Conservation (phyloP, 2,329 filamentous ascomycete species). For the Colletotrichum lupini region DNA sequence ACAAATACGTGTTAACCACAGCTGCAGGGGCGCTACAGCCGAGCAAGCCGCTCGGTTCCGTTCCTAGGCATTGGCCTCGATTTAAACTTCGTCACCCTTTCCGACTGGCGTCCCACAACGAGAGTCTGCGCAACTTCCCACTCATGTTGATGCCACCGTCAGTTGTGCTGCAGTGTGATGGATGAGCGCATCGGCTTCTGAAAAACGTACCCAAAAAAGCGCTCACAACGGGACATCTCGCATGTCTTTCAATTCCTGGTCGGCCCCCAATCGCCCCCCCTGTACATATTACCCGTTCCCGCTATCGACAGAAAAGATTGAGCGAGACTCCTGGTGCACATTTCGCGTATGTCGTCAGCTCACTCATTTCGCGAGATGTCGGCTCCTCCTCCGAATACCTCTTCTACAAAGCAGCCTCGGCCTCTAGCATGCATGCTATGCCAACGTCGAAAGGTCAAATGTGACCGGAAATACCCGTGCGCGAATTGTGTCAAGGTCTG, state of each 20-base stretch:
- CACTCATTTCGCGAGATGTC: conserved; percentile 3
- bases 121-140: no score
- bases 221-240: conserved; percentile 6
- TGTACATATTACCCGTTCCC: conserved; percentile 13
- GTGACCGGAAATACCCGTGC: conserved; percentile 68
- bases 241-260: neutral
- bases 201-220: no score
- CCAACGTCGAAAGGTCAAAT: conserved; percentile 71
- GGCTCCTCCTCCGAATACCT: conserved; percentile 8
- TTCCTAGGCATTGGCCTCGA: neutral
- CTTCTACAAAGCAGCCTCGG: conserved; percentile 13
- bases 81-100: conserved; percentile 5
- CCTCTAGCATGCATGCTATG: conserved; percentile 62
- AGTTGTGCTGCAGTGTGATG: no score
- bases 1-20: neutral
- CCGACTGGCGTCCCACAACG: neutral
- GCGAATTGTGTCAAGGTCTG: conserved; percentile 62
- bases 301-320: neutral
- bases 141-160: no score
- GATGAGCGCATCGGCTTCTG: no score
- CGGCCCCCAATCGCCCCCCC: neutral
- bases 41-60: neutral
- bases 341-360: neutral
- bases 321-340: neutral
- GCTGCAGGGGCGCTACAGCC: neutral